Evolutionary conservation across 2,329 filamentous ascomycete species (phyloP).

Genomic region (Pseudogymnoascus sp.): DNA sequence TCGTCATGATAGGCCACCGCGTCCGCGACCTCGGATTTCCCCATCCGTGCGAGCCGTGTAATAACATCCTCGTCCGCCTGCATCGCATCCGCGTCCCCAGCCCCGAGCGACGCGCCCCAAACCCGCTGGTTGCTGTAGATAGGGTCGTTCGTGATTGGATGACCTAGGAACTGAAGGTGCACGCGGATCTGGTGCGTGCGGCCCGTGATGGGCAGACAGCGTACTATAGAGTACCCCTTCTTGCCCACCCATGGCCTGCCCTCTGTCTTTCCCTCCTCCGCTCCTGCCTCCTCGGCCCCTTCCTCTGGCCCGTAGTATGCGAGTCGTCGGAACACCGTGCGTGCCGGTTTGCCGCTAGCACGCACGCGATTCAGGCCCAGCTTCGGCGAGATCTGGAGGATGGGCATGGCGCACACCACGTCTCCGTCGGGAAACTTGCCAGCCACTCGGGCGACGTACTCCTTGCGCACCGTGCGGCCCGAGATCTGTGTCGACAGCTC

Average conservation of each 20-base stretch:
- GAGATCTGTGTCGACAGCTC: constrained; percentile 70
- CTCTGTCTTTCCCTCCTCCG: constrained; percentile 23
- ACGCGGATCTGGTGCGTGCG: constrained; percentile 93
- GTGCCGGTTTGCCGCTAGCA: constrained; percentile 82
- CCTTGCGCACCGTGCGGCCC: constrained; percentile 79
- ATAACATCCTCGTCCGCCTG: constrained; percentile 85
- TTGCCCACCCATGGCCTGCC: constrained; percentile 43
- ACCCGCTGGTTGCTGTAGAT: constrained; percentile 95
- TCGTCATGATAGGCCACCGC: constrained; percentile 91
- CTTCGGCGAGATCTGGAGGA: constrained; percentile 90
- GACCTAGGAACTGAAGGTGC: constrained; percentile 87
- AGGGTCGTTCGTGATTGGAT: constrained; percentile 94
- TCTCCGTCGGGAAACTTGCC: constrained; percentile 90
- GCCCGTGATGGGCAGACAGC: constrained; percentile 87
- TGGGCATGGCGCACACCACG: constrained; percentile 86
- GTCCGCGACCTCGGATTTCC: constrained; percentile 86
- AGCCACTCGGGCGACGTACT: constrained; percentile 87
- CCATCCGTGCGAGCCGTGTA: constrained; percentile 77
- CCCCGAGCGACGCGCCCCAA: constrained; percentile 76
- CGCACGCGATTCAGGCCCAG: constrained; percentile 90
- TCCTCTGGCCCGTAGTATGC: constrained; percentile 72
- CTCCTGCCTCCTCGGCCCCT: constrained; percentile 19
- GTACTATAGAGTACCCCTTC: constrained; percentile 87
- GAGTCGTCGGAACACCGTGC: constrained; percentile 83
- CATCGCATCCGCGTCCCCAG: constrained; percentile 56